A percentile compares a stretch with the other conserved stretches of the same genome.
Evolutionary conservation across 2,329 filamentous ascomycete genomes (phyloP).

Genomic region (Microsporum canis): DNA sequence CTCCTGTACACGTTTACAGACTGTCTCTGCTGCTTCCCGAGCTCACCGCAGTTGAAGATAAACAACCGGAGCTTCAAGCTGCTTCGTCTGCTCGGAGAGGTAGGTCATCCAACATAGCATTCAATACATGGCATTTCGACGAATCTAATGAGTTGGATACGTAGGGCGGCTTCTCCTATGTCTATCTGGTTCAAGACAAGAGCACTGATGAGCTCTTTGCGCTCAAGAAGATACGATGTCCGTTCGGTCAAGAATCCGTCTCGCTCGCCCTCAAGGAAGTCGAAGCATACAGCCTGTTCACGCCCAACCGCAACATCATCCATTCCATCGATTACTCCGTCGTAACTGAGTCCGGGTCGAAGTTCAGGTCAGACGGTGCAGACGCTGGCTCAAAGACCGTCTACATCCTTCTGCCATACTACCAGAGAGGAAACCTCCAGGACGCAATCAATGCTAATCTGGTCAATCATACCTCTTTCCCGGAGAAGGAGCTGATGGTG

Average conservation of each 20-base stretch:
- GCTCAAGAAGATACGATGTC: constrained; percentile 97
- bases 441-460: constrained; percentile 98
- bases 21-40: constrained; percentile 93
- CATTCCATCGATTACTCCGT: constrained; percentile 73
- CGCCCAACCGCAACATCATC: constrained; percentile 74
- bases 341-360: constrained; percentile 54
- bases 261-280: constrained; percentile 92
- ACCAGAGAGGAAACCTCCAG: constrained; percentile 86
- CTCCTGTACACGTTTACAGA: constrained; percentile 84
- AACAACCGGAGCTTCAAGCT: constrained; percentile 95
- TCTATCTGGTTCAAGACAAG: constrained; percentile 94
- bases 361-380: constrained; percentile 45
- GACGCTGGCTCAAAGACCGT: constrained; percentile 71
- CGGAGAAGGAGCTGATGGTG: constrained; percentile 75
- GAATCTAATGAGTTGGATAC: constrained; percentile 2
- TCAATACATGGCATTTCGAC: background rate
- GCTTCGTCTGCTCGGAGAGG: constrained; percentile 81
- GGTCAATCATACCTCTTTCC: constrained; percentile 85
- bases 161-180: constrained; percentile 89
- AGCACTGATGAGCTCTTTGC: constrained; percentile 74
- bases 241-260: constrained; percentile 93
- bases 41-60: constrained; percentile 86
- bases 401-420: constrained; percentile 93
- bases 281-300: constrained; percentile 87
- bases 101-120: constrained; percentile 30